A percentile compares a stretch with the other conserved stretches of the same genome.
Evolutionary conservation across 2,329 filamentous ascomycete genomes (phyloP).

Genomic region (Pseudonectria foliicola): DNA sequence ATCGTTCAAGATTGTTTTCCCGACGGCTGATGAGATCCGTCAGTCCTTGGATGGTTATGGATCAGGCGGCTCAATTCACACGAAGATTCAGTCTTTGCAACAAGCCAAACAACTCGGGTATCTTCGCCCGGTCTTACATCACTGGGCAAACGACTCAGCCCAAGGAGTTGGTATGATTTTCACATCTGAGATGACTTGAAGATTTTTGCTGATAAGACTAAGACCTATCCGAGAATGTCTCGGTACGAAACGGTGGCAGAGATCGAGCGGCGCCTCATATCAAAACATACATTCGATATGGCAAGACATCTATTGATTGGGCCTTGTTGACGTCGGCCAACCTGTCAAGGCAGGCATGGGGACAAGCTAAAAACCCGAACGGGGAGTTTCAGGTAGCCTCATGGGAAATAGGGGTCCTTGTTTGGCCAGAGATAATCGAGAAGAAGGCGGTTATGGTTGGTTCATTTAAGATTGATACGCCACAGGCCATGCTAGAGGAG

Average conservation of each 20-base stretch:
- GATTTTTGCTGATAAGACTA: conserved; percentile 1
- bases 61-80: conserved; percentile 76
- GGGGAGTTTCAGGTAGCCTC: conserved; percentile 66
- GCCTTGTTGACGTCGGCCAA: conserved; percentile 88
- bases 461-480: conserved; percentile 56
- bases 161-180: conserved; percentile 25
- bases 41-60: conserved; percentile 68
- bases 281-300: conserved; percentile 76
- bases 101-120: conserved; percentile 71
- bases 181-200: background rate
- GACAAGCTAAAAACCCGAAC: conserved; percentile 49
- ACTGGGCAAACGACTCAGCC: conserved; percentile 62
- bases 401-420: conserved; percentile 75
- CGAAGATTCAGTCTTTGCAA: conserved; percentile 61
- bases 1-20: conserved; percentile 68
- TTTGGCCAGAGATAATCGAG: conserved; percentile 63
- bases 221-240: conserved; percentile 20
- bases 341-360: conserved; percentile 84
- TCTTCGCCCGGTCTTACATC: conserved; percentile 61
- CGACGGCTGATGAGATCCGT: conserved; percentile 71
- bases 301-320: conserved; percentile 63
- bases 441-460: conserved; percentile 55
- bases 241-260: conserved; percentile 47
- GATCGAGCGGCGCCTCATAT: conserved; percentile 75
- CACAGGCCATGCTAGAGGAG: conserved; percentile 23